Base-by-base conservation (phyloP, 2,329 filamentous ascomycete genomes). In the Aspergillus sp. region DNA sequence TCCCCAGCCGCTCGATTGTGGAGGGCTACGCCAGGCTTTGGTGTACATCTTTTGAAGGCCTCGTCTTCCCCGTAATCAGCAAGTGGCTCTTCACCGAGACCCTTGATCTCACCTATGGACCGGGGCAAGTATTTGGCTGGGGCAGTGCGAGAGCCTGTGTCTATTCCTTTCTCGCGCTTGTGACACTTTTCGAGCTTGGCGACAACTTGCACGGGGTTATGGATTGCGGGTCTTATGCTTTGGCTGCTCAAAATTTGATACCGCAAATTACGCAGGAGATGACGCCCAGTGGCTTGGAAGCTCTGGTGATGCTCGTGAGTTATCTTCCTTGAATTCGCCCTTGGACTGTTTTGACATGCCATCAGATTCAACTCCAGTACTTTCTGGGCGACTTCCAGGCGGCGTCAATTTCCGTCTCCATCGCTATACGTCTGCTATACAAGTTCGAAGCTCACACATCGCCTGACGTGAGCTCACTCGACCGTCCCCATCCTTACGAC, bases 401-500 rank as follows among this genome's bases (percentile, higher is more conserved):
- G 3, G 65, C 64, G 5, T 57, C 57, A 15, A 48, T 59, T 2
- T 54, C 64, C 8, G n/a, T 67, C 13, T 66, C 65, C 8, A 64
- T 67, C 17, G 65, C 62, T 31, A 64, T 54, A 6, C 57, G 65
- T 17, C 60, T 67, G 13, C 19, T 67, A 7, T 67, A 64, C 54
- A 52, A 28, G 19, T 51, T 67, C 7, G 25, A n/a, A 4, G n/a
- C 57, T 11, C 43, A 25, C 13, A 19, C 25, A 30, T 28, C 3
- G 7, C 41, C 25, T 25, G 7, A 3, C 19, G 17, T 17, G 7
- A 15, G 17, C 30, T 19, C 9, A n/a, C 15, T 48, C n/a, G 19
- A 19, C 6, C 25, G 15, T 15, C 13, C 41, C 13, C 13, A 25
- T 41, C n/a, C 17, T 19, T 53, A 53, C 17, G 51, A 53, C 13